These are phyloP conservation scores for Alternaria alternata DNA, from an alignment of 2,329 filamentous ascomycete species.

Conservation along the genomic window DNA sequence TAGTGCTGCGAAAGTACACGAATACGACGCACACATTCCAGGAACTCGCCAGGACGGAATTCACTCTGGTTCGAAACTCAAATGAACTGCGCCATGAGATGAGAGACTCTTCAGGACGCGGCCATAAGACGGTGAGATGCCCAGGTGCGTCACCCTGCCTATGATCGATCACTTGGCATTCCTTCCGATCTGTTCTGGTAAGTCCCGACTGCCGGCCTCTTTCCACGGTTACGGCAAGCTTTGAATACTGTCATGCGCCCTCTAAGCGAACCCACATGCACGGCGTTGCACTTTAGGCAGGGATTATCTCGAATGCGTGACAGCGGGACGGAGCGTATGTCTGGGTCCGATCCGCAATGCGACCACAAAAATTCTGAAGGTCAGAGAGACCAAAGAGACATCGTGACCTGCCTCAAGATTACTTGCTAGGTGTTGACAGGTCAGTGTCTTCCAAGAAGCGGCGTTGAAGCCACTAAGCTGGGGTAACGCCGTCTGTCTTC, in stretches of 20 bases:
- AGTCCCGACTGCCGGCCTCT: neutral
- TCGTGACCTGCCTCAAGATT: neutral
- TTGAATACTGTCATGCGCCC: neutral
- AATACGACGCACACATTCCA: neutral
- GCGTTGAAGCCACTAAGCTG: neutral
- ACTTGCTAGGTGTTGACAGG: neutral
- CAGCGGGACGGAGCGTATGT: neutral
- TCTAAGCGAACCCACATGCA: conserved; percentile 8
- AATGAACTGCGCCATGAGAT: neutral
- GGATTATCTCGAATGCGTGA: neutral
- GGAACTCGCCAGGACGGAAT: neutral
- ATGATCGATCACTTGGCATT: neutral
- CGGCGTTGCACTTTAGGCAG: neutral
- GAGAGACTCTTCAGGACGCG: neutral
- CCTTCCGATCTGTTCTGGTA: neutral
- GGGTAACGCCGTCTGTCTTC: neutral
- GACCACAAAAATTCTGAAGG: neutral
- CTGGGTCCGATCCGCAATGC: neutral
- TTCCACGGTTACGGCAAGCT: neutral
- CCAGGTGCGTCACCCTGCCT: neutral
- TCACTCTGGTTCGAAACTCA: neutral
- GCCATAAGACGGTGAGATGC: neutral
- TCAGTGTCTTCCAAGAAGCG: conserved; percentile 1
- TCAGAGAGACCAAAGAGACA: neutral
- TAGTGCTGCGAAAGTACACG: conserved; percentile 1